These are phyloP conservation scores for Ceratobasidium theobromae DNA, from an alignment of 1,284 basidiomycete genomes.

Conservation along the genomic window DNA sequence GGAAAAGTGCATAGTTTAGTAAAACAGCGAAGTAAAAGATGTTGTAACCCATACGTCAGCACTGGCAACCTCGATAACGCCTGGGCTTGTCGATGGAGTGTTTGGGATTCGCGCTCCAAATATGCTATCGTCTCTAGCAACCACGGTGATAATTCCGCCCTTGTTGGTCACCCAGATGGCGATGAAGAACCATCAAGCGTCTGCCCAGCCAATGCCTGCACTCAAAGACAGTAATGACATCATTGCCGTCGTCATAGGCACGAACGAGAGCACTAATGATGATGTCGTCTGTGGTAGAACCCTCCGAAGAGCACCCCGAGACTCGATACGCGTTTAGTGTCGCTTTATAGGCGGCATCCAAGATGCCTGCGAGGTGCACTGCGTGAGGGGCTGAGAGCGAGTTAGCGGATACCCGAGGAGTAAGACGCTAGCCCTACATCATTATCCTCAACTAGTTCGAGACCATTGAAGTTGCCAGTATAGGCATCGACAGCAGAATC, in stretches of 20 bases:
- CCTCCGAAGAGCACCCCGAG: conserved; percentile 28
- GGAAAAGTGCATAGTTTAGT: neutral
- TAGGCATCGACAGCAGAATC: conserved; percentile 48
- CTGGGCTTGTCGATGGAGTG: conserved; percentile 29
- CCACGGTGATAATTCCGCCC: conserved; percentile 41
- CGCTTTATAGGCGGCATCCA: conserved; percentile 29
- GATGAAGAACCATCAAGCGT: conserved; percentile 41
- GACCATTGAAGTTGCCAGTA: neutral
- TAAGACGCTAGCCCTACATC: conserved; percentile 10
- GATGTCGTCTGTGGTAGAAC: conserved; percentile 24
- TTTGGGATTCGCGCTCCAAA: conserved; percentile 32
- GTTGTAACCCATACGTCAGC: conserved; percentile 30
- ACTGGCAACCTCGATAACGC: conserved; percentile 34
- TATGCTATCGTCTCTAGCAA: conserved; percentile 34
- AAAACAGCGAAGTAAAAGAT: neutral
- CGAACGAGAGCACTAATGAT: conserved; percentile 35
- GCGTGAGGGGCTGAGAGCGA: conserved; percentile 39
- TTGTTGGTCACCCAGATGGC: conserved; percentile 42
- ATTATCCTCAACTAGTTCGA: neutral
- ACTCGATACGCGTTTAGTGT: conserved; percentile 27
- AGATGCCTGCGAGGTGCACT: conserved; percentile 43
- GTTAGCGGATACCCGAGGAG: neutral
- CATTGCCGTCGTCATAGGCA: conserved; percentile 42
- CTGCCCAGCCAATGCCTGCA: conserved; percentile 42
- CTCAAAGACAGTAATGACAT: conserved; percentile 50